Conservation (phyloP, 2,329 filamentous ascomycete genomes). For the Aspergillus aculeatus region DNA sequence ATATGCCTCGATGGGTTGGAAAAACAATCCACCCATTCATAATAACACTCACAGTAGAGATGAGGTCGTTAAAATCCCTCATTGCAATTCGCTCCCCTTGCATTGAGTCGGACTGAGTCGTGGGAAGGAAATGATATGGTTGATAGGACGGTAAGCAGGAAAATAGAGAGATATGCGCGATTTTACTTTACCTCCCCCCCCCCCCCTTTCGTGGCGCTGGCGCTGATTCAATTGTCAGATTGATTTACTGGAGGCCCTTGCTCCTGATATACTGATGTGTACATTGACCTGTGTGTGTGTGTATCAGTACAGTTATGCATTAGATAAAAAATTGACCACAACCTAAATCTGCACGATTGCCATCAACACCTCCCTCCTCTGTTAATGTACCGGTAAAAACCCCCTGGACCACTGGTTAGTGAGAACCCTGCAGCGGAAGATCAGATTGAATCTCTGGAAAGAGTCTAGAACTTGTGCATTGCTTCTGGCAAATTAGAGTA, state of each 20-base stretch:
- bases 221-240: background rate
- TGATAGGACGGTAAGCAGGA: background rate
- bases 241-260: background rate
- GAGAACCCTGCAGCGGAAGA: background rate
- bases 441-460: background rate
- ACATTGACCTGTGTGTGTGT: too few species aligned
- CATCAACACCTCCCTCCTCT: background rate
- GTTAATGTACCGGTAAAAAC: too few species aligned
- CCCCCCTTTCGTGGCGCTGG: background rate
- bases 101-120: too few species aligned
- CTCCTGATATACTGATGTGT: background rate
- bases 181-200: background rate
- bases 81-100: too few species aligned
- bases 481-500: background rate
- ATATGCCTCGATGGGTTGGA: too few species aligned
- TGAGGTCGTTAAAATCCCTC: too few species aligned
- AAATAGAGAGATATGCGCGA: background rate
- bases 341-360: conserved; percentile 2
- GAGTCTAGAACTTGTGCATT: background rate
- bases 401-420: too few species aligned
- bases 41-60: too few species aligned
- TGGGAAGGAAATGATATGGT: too few species aligned
- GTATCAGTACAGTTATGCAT: too few species aligned
- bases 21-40: too few species aligned
- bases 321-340: background rate